Conservation (phyloP, 192 early-diverging fungal species). For the Bifiguratus adelaidae region DNA sequence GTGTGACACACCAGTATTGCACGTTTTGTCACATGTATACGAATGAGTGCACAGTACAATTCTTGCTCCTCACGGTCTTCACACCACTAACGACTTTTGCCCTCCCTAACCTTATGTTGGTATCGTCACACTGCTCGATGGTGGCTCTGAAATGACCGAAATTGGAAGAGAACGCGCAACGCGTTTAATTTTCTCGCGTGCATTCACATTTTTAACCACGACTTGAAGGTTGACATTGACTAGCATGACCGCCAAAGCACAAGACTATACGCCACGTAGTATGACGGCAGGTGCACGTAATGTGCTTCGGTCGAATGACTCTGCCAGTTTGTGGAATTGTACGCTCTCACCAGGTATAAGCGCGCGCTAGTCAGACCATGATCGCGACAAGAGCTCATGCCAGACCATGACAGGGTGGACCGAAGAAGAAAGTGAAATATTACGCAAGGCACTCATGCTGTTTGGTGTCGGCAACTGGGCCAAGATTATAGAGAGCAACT, state of each 20-base stretch:
- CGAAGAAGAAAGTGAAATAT: constrained; percentile 66
- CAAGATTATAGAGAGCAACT: constrained; percentile 83
- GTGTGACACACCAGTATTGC: too few species aligned
- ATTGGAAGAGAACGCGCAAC: too few species aligned
- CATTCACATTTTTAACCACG: not conserved
- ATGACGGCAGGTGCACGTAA: constrained; percentile 87
- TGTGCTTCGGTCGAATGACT: constrained; percentile 87
- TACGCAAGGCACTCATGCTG: constrained; percentile 76
- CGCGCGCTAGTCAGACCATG: not conserved
- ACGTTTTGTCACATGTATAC: too few species aligned
- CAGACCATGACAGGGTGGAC: constrained; percentile 60
- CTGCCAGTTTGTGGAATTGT: constrained; percentile 91
- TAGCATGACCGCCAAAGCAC: constrained; percentile 8
- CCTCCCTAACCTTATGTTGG: too few species aligned
- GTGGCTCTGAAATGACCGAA: too few species aligned
- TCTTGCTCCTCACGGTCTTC: not conserved
- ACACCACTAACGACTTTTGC: not conserved
- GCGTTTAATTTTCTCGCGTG: too few species aligned
- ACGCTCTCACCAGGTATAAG: constrained; percentile 70
- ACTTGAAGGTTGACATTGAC: not conserved
- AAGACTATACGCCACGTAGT: constrained; percentile 64
- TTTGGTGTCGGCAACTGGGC: constrained; percentile 95
- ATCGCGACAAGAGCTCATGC: too few species aligned
- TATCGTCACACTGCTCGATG: too few species aligned
- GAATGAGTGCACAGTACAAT: too few species aligned